These are phyloP conservation scores for Colletotrichum eleusines DNA, from an alignment of 2,329 filamentous ascomycete genomes.

Conservation along the genomic window DNA sequence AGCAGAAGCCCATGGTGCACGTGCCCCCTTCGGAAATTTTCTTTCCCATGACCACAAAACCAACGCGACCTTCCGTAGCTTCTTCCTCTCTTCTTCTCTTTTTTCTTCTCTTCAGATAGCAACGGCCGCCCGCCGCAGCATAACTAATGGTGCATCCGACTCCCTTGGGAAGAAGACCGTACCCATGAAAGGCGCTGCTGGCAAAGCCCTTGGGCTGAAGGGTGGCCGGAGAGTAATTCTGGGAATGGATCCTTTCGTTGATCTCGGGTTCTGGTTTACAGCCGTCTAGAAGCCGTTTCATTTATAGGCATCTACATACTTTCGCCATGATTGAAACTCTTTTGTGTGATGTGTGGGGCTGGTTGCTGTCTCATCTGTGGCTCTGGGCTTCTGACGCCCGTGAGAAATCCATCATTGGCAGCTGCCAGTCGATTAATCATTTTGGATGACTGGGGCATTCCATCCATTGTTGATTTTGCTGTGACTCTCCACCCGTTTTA, in stretches of 20 bases:
- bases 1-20: constrained; percentile 4
- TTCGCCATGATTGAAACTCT: constrained; percentile 7
- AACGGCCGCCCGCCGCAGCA: constrained; percentile 42
- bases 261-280: constrained; percentile 42
- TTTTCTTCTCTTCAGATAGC: constrained; percentile 41
- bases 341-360: constrained; percentile 3
- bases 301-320: constrained; percentile 44
- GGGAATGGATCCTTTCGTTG: constrained; percentile 44
- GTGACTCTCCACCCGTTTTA: background rate
- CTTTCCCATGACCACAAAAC: constrained; percentile 28
- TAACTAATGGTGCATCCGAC: constrained; percentile 36
- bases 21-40: constrained; percentile 27
- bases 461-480: background rate
- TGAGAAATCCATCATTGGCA: background rate
- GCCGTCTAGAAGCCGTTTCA: constrained; percentile 43
- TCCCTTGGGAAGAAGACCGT: background rate
- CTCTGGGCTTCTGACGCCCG: background rate
- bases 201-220: constrained; percentile 41
- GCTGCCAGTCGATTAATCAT: background rate
- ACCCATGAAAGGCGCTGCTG: constrained; percentile 41
- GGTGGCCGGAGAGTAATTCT: constrained; percentile 42
- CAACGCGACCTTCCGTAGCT: background rate
- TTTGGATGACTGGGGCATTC: background rate
- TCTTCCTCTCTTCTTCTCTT: constrained; percentile 24
- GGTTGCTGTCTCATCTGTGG: too few species aligned